Evolutionary conservation across 805 yeast species (phyloP), one percentile per base, ranked within the genome.

Genomic region (Saccharomycopsis sp.): DNA sequence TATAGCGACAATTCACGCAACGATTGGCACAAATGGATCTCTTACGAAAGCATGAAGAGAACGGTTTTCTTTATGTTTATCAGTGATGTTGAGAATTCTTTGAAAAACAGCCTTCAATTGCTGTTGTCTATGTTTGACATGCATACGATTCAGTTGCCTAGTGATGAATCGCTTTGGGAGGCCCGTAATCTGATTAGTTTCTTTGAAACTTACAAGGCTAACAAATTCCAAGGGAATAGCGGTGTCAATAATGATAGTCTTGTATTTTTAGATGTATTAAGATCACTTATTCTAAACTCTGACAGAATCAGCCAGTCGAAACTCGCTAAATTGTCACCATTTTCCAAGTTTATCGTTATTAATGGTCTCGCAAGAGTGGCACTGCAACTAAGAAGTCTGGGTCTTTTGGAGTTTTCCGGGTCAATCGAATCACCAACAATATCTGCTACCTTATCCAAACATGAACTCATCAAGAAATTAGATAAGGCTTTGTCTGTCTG

Each of bases 21-120:
- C 15, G 44, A 61, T 52, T 80, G 84, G 84, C 59, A 65, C 7
- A 70, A 73, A 20, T 80, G 84, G 84, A 69, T 75, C 2, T 58
- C 68, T 23, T 75, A 73, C 62, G 84, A 81, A 62, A 67, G 75
- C 35, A 64, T 72, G 58, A 80, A 79, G 62, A 65, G 81, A 57
- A 62, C 73, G 2, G 74, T 75, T 0, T 76, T 70, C 54, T 74
- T 77, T 58, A 75, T 72, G n/a, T 75, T 73, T 58, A 64, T 76
- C 0, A 64, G 73, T 47, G 81, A 78, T 59, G 65, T 78, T 2
- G 78, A 76, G 57, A 72, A 69, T 19, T 71, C 74, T 1, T 52
- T 44, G 8, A 56, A 52, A 47, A 56, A 56, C 22, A 53, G 22
- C 1, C 22, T 56, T n/a, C 53, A 59, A 22, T 68, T 73, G 24